These are phyloP conservation scores for Termitomyces sp. DNA, from an alignment of 768 basidiomycete genomes.

Conservation along the genomic window DNA sequence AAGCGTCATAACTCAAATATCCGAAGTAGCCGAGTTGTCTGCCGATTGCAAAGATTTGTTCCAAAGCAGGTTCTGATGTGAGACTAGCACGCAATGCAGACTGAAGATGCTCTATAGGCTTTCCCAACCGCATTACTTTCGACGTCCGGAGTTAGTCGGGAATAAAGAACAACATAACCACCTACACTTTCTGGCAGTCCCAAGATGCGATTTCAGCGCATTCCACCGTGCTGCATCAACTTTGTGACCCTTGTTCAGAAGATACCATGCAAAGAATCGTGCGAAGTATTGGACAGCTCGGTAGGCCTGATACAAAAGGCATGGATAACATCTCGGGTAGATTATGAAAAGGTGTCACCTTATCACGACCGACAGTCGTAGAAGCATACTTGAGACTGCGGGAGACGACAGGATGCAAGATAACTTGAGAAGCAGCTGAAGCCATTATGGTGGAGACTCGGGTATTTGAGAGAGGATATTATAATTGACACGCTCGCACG, in stretches of 20 bases:
- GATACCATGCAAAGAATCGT: slow-evolving; percentile 83
- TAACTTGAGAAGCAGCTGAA: slow-evolving; percentile 62
- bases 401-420: slow-evolving; percentile 81
- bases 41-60: slow-evolving; percentile 74
- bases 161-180: slow-evolving; percentile 16
- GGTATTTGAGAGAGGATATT: neutral
- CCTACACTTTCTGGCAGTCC: slow-evolving; percentile 77
- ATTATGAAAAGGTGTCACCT: slow-evolving; percentile 41
- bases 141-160: slow-evolving; percentile 4
- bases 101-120: slow-evolving; percentile 92
- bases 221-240: slow-evolving; percentile 71
- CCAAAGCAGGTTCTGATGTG: slow-evolving; percentile 47
- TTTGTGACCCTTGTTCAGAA: slow-evolving; percentile 64
- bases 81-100: slow-evolving; percentile 73
- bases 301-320: slow-evolving; percentile 54
- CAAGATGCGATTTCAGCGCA: slow-evolving; percentile 83
- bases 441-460: slow-evolving; percentile 30
- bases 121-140: slow-evolving; percentile 89
- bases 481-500: slow-evolving; percentile 9
- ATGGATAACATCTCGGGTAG: neutral
- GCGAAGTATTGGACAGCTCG: slow-evolving; percentile 89
- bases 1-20: slow-evolving; percentile 76
- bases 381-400: slow-evolving; percentile 70
- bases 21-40: slow-evolving; percentile 87
- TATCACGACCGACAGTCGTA: slow-evolving; percentile 88